Evolutionary conservation across 1,139 yeast genomes (phyloP).

Genomic region (Saccharomyces uvarum): DNA sequence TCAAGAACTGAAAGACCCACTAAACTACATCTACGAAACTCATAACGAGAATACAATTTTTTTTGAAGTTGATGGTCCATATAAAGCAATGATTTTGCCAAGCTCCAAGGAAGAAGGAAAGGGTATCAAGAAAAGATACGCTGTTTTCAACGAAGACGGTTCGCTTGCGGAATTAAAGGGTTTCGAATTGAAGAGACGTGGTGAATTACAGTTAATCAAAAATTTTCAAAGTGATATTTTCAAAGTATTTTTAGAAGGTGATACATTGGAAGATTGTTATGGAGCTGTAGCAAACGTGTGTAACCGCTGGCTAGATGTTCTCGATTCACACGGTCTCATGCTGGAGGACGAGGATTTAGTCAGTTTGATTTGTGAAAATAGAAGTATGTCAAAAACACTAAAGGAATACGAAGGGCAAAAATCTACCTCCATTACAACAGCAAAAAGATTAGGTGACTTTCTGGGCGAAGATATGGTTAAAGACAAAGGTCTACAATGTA

Average conservation of each 20-base stretch:
- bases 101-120: constrained; percentile 97
- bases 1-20: constrained; percentile 73
- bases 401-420: constrained; percentile 86
- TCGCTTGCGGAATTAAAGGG: constrained; percentile 93
- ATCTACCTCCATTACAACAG: constrained; percentile 93
- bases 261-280: constrained; percentile 70
- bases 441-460: constrained; percentile 85
- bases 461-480: constrained; percentile 96
- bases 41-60: constrained; percentile 89
- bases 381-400: constrained; percentile 88
- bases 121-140: constrained; percentile 91
- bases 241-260: constrained; percentile 82
- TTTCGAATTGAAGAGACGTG: constrained; percentile 92
- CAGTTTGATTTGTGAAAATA: constrained; percentile 90
- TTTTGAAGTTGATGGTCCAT: constrained; percentile 98
- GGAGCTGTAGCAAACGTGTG: constrained; percentile 88
- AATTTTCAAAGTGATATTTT: constrained; percentile 93
- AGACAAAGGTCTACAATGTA: constrained; percentile 93
- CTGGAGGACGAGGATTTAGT: constrained; percentile 91
- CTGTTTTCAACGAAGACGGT: constrained; percentile 94
- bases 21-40: constrained; percentile 60
- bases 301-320: constrained; percentile 89
- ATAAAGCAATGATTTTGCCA: constrained; percentile 93
- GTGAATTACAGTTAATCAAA: constrained; percentile 87
- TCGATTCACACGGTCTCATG: constrained; percentile 79